Evolutionary conservation across 2,329 filamentous ascomycete genomes (phyloP).

Genomic region (Phialocephala sp.): DNA sequence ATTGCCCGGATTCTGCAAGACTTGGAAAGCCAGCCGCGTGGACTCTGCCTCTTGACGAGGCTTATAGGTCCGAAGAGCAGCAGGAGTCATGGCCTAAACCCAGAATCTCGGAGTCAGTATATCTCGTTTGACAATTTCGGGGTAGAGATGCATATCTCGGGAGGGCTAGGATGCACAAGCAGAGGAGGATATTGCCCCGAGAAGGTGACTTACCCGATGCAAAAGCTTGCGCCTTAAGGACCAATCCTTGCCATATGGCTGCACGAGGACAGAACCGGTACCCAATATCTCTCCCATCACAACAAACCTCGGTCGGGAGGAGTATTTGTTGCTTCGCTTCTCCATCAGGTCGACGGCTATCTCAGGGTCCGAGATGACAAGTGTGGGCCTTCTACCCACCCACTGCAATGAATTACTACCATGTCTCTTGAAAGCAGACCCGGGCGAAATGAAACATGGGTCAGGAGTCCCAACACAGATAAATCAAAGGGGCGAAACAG

Average conservation of each 20-base stretch:
- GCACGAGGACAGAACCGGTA: constrained; percentile 51
- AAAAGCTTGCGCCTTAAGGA: constrained; percentile 49
- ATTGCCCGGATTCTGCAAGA: constrained; percentile 47
- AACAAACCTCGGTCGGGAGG: constrained; percentile 51
- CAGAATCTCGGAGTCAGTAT: too few relatives aligned
- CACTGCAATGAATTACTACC: constrained; percentile 36
- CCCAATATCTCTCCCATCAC: constrained; percentile 50
- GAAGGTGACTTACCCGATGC: constrained; percentile 38
- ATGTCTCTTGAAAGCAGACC: not conserved
- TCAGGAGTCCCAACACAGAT: too few relatives aligned
- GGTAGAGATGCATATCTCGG: too few relatives aligned
- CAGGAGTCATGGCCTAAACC: constrained; percentile 48
- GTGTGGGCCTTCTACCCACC: constrained; percentile 52
- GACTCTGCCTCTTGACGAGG: constrained; percentile 56
- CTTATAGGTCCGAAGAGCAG: constrained; percentile 51
- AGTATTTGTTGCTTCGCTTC: constrained; percentile 51
- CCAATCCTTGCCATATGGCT: constrained; percentile 56
- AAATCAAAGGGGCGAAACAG: too few relatives aligned
- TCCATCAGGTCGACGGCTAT: constrained; percentile 53
- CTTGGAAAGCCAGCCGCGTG: constrained; percentile 49
- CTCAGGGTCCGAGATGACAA: constrained; percentile 51
- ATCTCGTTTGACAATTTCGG: too few relatives aligned
- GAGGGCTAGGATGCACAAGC: too few relatives aligned
- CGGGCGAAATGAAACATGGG: not conserved
- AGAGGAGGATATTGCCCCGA: too few relatives aligned